Percentiles rank a stretch among this genome's conserved stretches.
These are phyloP conservation scores for Plenodomus biglobosus DNA, from an alignment of 2,329 filamentous ascomycete species.

Conservation along the genomic window DNA sequence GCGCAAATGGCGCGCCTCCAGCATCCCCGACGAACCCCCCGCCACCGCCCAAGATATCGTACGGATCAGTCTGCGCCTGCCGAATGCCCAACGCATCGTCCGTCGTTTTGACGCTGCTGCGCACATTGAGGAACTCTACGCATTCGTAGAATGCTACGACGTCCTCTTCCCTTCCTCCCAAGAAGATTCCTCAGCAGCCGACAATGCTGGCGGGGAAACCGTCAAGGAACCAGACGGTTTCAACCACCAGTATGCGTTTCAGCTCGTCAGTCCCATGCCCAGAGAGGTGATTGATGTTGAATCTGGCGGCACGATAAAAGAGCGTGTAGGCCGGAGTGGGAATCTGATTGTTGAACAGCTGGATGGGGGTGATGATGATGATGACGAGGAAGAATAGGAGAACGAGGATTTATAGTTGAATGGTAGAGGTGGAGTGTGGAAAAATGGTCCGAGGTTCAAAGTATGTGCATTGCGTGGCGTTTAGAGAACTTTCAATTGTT, in stretches of 20 bases:
- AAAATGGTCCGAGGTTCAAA: not conserved
- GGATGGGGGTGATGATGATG: conserved; percentile 58
- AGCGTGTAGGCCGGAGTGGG: conserved; percentile 77
- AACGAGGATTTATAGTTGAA: not conserved
- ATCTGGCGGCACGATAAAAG: conserved; percentile 64
- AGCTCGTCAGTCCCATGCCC: conserved; percentile 82
- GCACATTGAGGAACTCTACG: conserved; percentile 85
- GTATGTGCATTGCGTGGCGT: too few species aligned
- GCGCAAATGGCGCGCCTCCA: conserved; percentile 75
- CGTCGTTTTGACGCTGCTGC: conserved; percentile 71
- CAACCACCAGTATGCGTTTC: conserved; percentile 80
- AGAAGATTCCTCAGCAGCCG: too few species aligned
- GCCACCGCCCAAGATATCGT: conserved; percentile 65
- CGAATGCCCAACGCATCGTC: conserved; percentile 72
- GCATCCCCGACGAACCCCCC: conserved; percentile 67
- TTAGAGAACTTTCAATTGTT: too few species aligned
- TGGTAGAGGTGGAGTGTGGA: not conserved
- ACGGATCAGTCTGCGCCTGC: conserved; percentile 65
- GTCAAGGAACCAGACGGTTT: conserved; percentile 65
- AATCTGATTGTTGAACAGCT: conserved; percentile 85
- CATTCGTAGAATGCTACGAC: conserved; percentile 91
- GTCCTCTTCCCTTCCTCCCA: conserved; percentile 54
- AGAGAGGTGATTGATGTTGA: conserved; percentile 75
- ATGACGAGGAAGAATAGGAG: conserved; percentile 37
- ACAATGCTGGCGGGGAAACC: too few species aligned